Evolutionary conservation across 768 basidiomycete genomes (phyloP), one percentile per base, ranked within the genome.

Genomic region (Rossbeevera mucosa): DNA sequence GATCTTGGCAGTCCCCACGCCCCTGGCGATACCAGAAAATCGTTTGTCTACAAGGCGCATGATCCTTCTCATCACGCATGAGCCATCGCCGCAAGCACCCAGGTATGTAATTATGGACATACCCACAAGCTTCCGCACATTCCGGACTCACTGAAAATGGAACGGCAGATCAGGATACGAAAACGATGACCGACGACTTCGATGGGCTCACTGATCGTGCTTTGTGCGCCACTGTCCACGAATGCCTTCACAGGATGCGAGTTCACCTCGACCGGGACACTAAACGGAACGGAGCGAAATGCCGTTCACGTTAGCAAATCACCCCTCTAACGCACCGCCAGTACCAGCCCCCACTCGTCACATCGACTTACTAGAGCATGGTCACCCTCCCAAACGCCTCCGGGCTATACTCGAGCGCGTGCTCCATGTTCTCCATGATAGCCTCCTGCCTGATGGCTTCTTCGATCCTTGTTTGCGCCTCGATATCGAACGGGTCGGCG

Each of bases 201-300:
- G 30, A 22, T 30, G 26, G 12, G 73, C 86, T 62, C 62, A 94
- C 94, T 97, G 73, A 97, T 97, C 2, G 95, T 99, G 56, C 83
- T 83, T 63, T 99, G 96, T 11, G 96, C 96, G 38, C 95, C 96
- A 58, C 93, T 96, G 67, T 99, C 96, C 40, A 99, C 96, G 60
- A 99, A 99, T 0, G 96, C 96, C 69, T 92, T 94, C 31, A 98
- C 83, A 4, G 88, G 87, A 54, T 79, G 77, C 1, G 87, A 86
- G 63, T 99, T 99, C 2, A 99, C 92, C 63, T 97, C 96, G 0
- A 94, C 84, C 22, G 86, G 81, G 56, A 98, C 89, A 61, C 91
- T 94, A 38, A 38, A 36, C 4, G n/a, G 33, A 36, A 26, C 44
- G 44, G 50, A 1, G 18, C 42, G 46, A 51, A 1, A 33, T 24